A percentile compares a stretch with the other conserved stretches of the same genome.
Conservation (phyloP, 495 filamentous ascomycete genomes). For the Trichoderma erinaceum region DNA sequence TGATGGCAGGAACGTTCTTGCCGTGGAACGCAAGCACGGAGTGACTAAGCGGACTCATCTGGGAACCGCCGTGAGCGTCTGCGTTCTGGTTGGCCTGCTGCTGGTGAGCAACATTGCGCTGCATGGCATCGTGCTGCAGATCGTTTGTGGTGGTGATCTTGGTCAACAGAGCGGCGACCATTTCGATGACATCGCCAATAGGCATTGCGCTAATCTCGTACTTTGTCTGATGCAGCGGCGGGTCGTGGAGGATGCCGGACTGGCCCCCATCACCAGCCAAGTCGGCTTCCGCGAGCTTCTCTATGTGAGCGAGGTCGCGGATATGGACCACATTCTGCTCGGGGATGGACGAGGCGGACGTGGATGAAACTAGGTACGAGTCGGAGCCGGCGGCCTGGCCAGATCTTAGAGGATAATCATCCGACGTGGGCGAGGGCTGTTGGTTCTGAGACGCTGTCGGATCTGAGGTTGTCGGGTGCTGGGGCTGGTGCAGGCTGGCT, state of each 20-base stretch:
- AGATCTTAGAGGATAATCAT: slow-evolving; percentile 19
- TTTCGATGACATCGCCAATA: slow-evolving; percentile 95
- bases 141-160: slow-evolving; percentile 99
- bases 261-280: slow-evolving; percentile 24
- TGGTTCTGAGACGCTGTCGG: slow-evolving; percentile 32
- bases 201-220: slow-evolving; percentile 99
- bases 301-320: slow-evolving; percentile 79
- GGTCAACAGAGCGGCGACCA: slow-evolving; percentile 96
- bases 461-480: slow-evolving; percentile 24
- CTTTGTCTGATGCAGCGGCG: slow-evolving; percentile 48
- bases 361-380: slow-evolving; percentile 16
- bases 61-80: slow-evolving; percentile 53
- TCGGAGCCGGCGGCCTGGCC: slow-evolving; percentile 21
- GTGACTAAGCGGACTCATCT: slow-evolving; percentile 70
- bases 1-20: slow-evolving; percentile 96
- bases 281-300: slow-evolving; percentile 58
- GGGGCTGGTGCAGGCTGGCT: slow-evolving; percentile 2
- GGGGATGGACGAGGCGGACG: slow-evolving; percentile 23
- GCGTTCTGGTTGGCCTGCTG: slow-evolving; percentile 40
- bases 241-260: slow-evolving; percentile 50
- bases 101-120: slow-evolving; percentile 42
- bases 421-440: slow-evolving; percentile 26
- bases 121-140: slow-evolving; percentile 69
- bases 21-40: slow-evolving; percentile 98
- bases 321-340: slow-evolving; percentile 60